These are phyloP conservation scores for Stephanodiscus triporus DNA, from an alignment of 108 stramenopile species.

Conservation along the genomic window DNA sequence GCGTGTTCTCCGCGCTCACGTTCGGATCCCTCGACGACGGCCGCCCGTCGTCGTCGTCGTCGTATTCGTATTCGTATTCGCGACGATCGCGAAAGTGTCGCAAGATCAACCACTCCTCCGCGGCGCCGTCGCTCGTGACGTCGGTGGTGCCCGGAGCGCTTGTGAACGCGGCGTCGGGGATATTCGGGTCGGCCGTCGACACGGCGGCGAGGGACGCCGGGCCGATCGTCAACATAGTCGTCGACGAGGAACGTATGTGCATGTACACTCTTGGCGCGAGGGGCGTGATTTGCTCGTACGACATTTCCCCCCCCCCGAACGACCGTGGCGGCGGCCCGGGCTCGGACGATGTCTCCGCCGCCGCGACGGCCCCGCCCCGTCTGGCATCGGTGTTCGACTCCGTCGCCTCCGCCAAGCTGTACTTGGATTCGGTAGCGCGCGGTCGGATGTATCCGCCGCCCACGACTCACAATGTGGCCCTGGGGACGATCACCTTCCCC, in stretches of 20 bases:
- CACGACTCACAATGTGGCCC: constrained; percentile 48
- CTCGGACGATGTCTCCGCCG: not conserved
- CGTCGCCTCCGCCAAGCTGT: constrained; percentile 64
- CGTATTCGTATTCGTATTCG: too few relatives aligned
- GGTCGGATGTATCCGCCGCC: constrained; percentile 71
- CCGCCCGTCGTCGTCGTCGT: not conserved
- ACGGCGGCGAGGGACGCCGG: constrained; percentile 62
- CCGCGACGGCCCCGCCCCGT: constrained; percentile 27
- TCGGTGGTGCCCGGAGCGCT: constrained; percentile 72
- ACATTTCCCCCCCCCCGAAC: constrained; percentile 46
- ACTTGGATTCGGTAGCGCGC: constrained; percentile 73
- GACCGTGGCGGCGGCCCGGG: not conserved
- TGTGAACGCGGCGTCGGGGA: constrained; percentile 35
- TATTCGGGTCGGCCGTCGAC: constrained; percentile 63
- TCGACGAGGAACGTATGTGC: constrained; percentile 70
- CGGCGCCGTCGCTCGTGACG: constrained; percentile 39
- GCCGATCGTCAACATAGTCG: constrained; percentile 68
- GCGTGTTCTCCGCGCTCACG: constrained; percentile 56
- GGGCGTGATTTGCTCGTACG: constrained; percentile 82
- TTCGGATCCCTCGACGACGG: constrained; percentile 42
- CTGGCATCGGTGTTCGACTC: constrained; percentile 67
- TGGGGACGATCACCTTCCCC: constrained; percentile 64
- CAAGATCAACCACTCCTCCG: constrained; percentile 75
- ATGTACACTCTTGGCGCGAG: constrained; percentile 76
- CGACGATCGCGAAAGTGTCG: constrained; percentile 82